Base-by-base conservation (phyloP, 2,329 filamentous ascomycete genomes). In the Hirsutella minnesotensis region DNA sequence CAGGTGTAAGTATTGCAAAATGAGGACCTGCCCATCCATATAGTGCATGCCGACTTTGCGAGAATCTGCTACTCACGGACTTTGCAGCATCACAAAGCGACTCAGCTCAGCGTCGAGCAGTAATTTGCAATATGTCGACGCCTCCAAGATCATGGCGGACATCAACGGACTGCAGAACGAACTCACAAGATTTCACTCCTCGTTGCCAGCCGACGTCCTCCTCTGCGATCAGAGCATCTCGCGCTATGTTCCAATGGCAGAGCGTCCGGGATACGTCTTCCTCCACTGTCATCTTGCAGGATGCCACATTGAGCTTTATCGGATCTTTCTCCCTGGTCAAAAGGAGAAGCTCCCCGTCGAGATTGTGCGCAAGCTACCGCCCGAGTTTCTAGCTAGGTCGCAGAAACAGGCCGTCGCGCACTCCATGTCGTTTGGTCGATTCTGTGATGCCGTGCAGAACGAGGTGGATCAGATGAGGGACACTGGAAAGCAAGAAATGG, bases 351-450 rank as follows among this genome's bases (percentile, higher is more conserved):
- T 56, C 0, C 55, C 55, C 4, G 46, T 55, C 9, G 59, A 63
- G 4, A 48, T 65, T 8, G 49, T 62, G 4, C 54, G 52, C 22
- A 57, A 56, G 43, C 51, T 66, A 2, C 64, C 64, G 1, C 43
- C 42, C 3, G 59, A 63, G 24, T 66, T 66, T 41, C 47, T 65
- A 3, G 44, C 52, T 3, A 56, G 56, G 39, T 63, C 58, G 2
- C 61, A 61, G 41, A 64, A 60, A 39, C 63, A 67, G 40, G 62
- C 62, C 1, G 57, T 66, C 3, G 62, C 59, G 2, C 63, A 64
- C 41, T 57, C 63, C 24, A 54, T 66, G 45, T 59, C 55, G 27
- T 48, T 62, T 4, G 60, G 57, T 7, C 57, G 59, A 2, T 65
- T 66, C 44, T 62, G 57, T 46, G 55, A 57, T n/a, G 54, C 52